Conservation (phyloP, 2,329 filamentous ascomycete genomes). For the Alternaria postmessia region DNA sequence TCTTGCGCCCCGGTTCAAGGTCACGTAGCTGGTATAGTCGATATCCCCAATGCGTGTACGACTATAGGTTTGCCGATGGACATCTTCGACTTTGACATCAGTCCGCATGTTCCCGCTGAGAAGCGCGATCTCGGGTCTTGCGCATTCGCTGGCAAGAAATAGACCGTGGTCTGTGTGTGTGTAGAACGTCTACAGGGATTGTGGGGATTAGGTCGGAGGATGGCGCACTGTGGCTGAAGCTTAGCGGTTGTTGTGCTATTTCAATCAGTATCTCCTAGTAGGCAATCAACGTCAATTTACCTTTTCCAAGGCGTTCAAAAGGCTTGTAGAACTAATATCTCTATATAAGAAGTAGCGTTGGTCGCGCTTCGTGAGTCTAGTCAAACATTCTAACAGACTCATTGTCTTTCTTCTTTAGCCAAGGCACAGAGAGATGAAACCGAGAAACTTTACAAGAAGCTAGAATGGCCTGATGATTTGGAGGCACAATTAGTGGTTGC, state of each 20-base stretch:
- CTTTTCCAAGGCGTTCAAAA: not conserved
- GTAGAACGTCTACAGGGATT: not conserved
- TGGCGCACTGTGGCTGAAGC: not conserved
- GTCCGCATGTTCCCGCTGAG: slow-evolving; percentile 67
- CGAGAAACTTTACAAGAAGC: not conserved
- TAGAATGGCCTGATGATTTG: not conserved
- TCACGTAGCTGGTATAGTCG: slow-evolving; percentile 87
- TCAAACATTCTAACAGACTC: not conserved
- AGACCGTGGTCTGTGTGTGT: not conserved
- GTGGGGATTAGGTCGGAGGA: not conserved
- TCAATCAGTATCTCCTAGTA: not conserved
- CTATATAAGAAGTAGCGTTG: not conserved
- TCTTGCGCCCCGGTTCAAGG: slow-evolving; percentile 89
- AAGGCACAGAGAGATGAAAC: not conserved
- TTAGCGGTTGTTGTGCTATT: not conserved
- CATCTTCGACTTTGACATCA: slow-evolving; percentile 94
- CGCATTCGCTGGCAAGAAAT: slow-evolving; percentile 63
- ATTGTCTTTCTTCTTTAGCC: not conserved
- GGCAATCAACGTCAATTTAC: not conserved
- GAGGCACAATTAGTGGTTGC: not conserved
- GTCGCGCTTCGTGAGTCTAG: not conserved
- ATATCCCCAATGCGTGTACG: slow-evolving; percentile 88
- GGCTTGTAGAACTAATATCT: not conserved
- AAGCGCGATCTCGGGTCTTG: slow-evolving; percentile 75
- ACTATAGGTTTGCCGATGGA: slow-evolving; percentile 89